A percentile compares a stretch with the other conserved stretches of the same genome.
These are phyloP conservation scores for Linderniella brevidens DNA, from an alignment of 257 asterid species.

Conservation along the genomic window DNA sequence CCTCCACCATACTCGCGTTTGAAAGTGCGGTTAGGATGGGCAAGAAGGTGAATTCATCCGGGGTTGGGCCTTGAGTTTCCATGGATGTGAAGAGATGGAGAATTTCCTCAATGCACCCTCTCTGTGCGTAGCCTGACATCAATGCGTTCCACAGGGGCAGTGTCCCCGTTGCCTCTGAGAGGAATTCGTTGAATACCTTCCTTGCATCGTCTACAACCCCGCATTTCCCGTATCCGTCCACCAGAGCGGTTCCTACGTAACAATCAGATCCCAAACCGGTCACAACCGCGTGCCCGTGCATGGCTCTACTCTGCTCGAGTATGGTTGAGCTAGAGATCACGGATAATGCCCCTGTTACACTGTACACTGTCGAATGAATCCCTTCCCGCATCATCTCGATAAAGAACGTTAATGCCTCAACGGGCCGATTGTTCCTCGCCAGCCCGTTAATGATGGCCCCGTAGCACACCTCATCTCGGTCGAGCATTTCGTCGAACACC, in stretches of 20 bases:
- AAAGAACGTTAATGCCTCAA: slow-evolving; percentile 36
- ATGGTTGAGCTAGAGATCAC: slow-evolving; percentile 50
- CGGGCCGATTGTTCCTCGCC: slow-evolving; percentile 35
- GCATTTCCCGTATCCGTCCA: slow-evolving; percentile 74
- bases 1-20: slow-evolving; percentile 39
- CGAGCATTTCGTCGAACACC: slow-evolving; percentile 58
- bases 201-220: slow-evolving; percentile 52
- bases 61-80: slow-evolving; percentile 31
- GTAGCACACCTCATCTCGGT: slow-evolving; percentile 49
- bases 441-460: slow-evolving; percentile 52
- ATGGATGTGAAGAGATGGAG: slow-evolving; percentile 26
- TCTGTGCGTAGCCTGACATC: slow-evolving; percentile 74
- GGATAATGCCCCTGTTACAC: slow-evolving; percentile 54
- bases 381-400: slow-evolving; percentile 40
- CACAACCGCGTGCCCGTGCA: slow-evolving; percentile 55
- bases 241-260: slow-evolving; percentile 43
- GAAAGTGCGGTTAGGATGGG: slow-evolving; percentile 42
- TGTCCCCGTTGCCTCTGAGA: slow-evolving; percentile 13
- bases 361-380: slow-evolving; percentile 25
- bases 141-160: slow-evolving; percentile 50
- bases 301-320: slow-evolving; percentile 57
- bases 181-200: slow-evolving; percentile 31
- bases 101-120: slow-evolving; percentile 24
- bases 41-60: slow-evolving; percentile 52
- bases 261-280: slow-evolving; percentile 26